Percentiles rank a stretch among this genome's conserved stretches.
These are phyloP conservation scores for Elaeis oleifera DNA, from an alignment of 202 grass and related monocot genomes.

Conservation along the genomic window DNA sequence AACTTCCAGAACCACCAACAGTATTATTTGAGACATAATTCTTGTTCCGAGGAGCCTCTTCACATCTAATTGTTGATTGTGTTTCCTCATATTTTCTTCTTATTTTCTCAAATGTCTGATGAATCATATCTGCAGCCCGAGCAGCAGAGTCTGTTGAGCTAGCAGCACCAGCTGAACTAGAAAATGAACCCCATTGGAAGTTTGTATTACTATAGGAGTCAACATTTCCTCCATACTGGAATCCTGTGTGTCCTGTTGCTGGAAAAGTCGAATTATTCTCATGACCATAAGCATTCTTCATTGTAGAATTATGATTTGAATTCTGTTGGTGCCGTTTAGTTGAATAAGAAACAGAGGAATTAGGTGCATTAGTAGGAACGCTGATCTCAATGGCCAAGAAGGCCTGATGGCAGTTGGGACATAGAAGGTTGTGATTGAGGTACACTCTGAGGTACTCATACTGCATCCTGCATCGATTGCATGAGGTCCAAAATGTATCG, in stretches of 20 bases:
- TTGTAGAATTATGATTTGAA: constrained; percentile 23
- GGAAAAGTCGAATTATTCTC: too few species aligned
- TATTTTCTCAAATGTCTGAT: constrained; percentile 44
- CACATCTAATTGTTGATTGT: constrained; percentile 30
- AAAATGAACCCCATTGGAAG: too few species aligned
- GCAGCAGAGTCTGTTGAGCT: constrained; percentile 56
- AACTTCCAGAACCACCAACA: too few species aligned
- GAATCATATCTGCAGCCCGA: constrained; percentile 56
- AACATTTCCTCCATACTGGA: too few species aligned
- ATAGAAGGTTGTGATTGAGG: constrained; percentile 69
- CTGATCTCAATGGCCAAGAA: constrained; percentile 57
- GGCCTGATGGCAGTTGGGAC: constrained; percentile 67
- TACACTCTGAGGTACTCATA: constrained; percentile 75
- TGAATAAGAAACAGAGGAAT: constrained; percentile 4
- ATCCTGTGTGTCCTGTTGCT: too few species aligned
- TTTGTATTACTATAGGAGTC: too few species aligned
- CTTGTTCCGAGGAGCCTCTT: constrained; percentile 40
- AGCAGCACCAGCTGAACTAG: constrained; percentile 30
- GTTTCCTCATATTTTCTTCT: constrained; percentile 25
- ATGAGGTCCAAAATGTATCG: constrained; percentile 81
- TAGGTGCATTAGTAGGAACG: constrained; percentile 14
- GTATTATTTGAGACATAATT: background rate
- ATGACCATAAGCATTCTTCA: constrained; percentile 21
- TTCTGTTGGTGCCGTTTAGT: constrained; percentile 5
- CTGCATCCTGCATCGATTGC: constrained; percentile 86